A percentile compares a stretch with the other conserved stretches of the same genome.
Evolutionary conservation across 371 early-diverging fungal species (phyloP).

Genomic region (Lichtheimia ornata): DNA sequence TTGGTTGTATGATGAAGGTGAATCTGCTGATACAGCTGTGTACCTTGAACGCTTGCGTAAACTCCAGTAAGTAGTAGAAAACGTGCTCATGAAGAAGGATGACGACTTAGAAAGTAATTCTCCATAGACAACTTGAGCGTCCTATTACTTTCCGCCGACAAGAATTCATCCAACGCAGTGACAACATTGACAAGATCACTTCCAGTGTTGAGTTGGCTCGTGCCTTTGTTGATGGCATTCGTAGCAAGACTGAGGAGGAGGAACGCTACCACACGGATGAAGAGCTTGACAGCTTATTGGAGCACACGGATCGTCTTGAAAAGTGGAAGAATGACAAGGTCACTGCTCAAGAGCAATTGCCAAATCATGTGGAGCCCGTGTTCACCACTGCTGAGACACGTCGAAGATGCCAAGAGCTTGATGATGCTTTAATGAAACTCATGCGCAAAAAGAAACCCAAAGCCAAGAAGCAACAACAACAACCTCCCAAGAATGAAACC

Average conservation of each 20-base stretch:
- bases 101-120: not conserved
- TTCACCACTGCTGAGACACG: constrained; percentile 60
- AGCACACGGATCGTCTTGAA: constrained; percentile 46
- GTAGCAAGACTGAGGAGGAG: constrained; percentile 36
- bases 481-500: constrained; percentile 17
- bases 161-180: constrained; percentile 67
- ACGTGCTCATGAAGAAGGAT: not conserved
- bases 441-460: constrained; percentile 66
- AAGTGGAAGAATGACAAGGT: constrained; percentile 68
- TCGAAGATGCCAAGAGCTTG: constrained; percentile 43
- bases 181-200: constrained; percentile 53
- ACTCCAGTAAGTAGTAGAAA: constrained; percentile 42
- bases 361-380: constrained; percentile 64
- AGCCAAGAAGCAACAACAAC: constrained; percentile 22
- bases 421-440: constrained; percentile 53
- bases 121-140: constrained; percentile 55
- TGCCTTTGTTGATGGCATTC: constrained; percentile 41
- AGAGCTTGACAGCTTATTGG: constrained; percentile 57
- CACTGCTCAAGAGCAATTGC: constrained; percentile 61
- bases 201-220: constrained; percentile 44
- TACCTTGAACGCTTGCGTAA: constrained; percentile 50
- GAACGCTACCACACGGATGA: constrained; percentile 61
- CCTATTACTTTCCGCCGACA: constrained; percentile 65
- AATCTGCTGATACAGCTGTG: constrained; percentile 58
- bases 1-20: constrained; percentile 88